Conservation (phyloP, 2,329 filamentous ascomycete species). For the Ceratocystis papillata region DNA sequence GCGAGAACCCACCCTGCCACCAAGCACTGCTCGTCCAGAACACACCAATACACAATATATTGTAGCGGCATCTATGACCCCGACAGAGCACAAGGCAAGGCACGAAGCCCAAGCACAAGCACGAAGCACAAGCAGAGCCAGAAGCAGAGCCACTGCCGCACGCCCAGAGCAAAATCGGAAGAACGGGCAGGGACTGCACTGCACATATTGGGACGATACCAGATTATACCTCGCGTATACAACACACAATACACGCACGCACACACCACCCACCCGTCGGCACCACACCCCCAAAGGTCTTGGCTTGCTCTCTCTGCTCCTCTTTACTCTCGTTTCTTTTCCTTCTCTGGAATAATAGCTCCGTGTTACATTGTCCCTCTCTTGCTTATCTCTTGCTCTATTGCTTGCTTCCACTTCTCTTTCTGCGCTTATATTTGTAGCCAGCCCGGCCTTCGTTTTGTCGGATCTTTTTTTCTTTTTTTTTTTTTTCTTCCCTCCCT, state of each 20-base stretch:
- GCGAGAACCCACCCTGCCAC: too few species aligned
- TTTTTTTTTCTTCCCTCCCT: not conserved
- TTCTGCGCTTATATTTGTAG: not conserved
- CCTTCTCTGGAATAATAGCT: not conserved
- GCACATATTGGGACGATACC: too few species aligned
- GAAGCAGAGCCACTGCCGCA: too few species aligned
- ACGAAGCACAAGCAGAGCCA: not conserved
- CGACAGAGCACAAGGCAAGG: not conserved
- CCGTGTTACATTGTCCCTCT: not conserved
- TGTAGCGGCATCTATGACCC: not conserved
- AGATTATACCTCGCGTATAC: not conserved
- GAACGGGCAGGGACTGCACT: too few species aligned
- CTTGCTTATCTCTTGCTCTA: not conserved
- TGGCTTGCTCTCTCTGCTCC: not conserved
- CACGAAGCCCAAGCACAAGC: not conserved
- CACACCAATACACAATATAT: too few species aligned
- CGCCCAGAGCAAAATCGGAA: too few species aligned
- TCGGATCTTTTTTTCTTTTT: not conserved
- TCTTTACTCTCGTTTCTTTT: conserved; percentile 12
- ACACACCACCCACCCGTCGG: not conserved
- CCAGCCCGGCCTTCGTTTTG: not conserved
- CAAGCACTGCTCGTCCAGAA: too few species aligned
- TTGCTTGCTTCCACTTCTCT: not conserved
- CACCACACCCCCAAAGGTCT: not conserved
- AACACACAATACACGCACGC: not conserved